Base-by-base conservation (phyloP, 164 flowering plant species). In the Vitis labrusca region DNA sequence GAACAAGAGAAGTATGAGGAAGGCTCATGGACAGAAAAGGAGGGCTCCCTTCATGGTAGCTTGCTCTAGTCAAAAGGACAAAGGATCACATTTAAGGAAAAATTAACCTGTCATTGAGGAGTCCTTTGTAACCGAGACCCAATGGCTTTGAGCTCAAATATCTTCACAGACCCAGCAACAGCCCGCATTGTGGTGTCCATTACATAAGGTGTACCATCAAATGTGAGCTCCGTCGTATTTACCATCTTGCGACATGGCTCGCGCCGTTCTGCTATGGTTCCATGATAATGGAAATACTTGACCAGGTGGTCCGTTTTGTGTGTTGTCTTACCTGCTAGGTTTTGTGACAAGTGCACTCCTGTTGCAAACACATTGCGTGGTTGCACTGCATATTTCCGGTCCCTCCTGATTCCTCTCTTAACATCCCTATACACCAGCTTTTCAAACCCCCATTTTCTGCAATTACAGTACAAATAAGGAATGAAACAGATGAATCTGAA, bases 401-500 rank as follows among this genome's bases (percentile, higher is more conserved):
- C 97, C 79, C 97, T 85, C 70, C 98, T 77, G 8, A 83, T 75
- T 8, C 91, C 95, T 68, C 70, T 84, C 82, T 86, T 89, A 75
- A 82, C 85, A 17, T 95, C 93, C 66, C 70, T 88, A 79, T 84
- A 95, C 50, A 91, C 92, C 54, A 95, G 83, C 80, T 95, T 95
- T 89, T 95, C 98, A 44, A 93, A 80, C 30, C 94, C 99, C 99
- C 99, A 95, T 81, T 82, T 85, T 91, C 99, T 93, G 83, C 69
- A 3, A 55, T 19, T 51, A 73, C 37, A 63, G 60, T 16, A 51
- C 7, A 13, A 27, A 1, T 9, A 56, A 37, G 56, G 12, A 56
- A 12, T 16, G 14, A 13, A 3, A 48, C 23, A 51, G 9, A 29
- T 15, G 49, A 9, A 44, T 50, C 50, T 13, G 44, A 29, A 12